A percentile compares a stretch with the other conserved stretches of the same genome.
phyloP scores from a whole-genome alignment of 495 filamentous ascomycete genomes.

The Talaromyces ruber region DNA sequence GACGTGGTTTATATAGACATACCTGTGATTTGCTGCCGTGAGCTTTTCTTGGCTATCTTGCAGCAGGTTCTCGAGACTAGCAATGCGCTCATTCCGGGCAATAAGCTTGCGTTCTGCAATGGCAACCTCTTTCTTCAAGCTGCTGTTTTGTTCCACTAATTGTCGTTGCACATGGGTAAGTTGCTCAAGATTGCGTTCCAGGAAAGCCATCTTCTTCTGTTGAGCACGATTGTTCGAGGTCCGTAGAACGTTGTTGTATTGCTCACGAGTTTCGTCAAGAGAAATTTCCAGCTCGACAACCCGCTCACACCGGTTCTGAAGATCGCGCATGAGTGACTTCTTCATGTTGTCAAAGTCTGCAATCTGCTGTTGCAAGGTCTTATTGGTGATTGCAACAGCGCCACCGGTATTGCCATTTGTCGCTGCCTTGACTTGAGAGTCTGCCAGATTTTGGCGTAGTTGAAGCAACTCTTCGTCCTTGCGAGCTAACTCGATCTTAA shows the following conservation, averaged over 20 bases:
- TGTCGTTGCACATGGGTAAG: slow-evolving; percentile 94
- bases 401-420: slow-evolving; percentile 40
- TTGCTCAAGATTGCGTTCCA: slow-evolving; percentile 96
- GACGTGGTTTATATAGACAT: slow-evolving; percentile 19
- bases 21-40: slow-evolving; percentile 92
- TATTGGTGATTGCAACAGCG: slow-evolving; percentile 57
- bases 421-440: slow-evolving; percentile 55
- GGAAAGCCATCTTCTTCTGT: slow-evolving; percentile 99
- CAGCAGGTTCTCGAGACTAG: slow-evolving; percentile 80
- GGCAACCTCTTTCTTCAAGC: slow-evolving; percentile 96
- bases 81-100: slow-evolving; percentile 92
- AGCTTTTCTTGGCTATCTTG: slow-evolving; percentile 98
- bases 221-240: slow-evolving; percentile 95
- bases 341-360: slow-evolving; percentile 99
- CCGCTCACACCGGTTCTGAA: slow-evolving; percentile 95
- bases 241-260: slow-evolving; percentile 95
- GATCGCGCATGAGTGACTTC: slow-evolving; percentile 96
- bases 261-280: slow-evolving; percentile 91
- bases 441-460: slow-evolving; percentile 66
- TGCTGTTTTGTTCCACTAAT: slow-evolving; percentile 93
- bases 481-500: slow-evolving; percentile 60
- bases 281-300: slow-evolving; percentile 97
- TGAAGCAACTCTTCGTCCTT: slow-evolving; percentile 71
- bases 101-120: slow-evolving; percentile 97
- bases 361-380: slow-evolving; percentile 95